These are phyloP conservation scores for Aspergillus phoenicis DNA, from an alignment of 2,329 filamentous ascomycete species.

Conservation along the genomic window DNA sequence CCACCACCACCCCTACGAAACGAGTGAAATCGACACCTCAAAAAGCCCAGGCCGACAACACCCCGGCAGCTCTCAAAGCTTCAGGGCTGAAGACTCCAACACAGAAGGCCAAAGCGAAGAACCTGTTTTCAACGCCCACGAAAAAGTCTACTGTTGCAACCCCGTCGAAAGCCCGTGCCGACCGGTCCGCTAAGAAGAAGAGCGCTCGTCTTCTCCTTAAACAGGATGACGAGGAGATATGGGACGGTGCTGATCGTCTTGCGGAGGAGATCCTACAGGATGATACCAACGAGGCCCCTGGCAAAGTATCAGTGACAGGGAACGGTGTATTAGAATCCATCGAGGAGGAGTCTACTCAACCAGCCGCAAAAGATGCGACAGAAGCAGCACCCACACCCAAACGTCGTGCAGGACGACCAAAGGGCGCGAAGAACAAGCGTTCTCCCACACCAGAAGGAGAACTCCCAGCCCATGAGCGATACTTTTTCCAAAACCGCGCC, in stretches of 20 bases:
- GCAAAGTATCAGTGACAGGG: slow-evolving; percentile 25
- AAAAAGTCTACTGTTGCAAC: slow-evolving; percentile 47
- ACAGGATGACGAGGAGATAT: slow-evolving; percentile 65
- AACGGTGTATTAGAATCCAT: slow-evolving; percentile 33
- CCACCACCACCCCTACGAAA: slow-evolving; percentile 30
- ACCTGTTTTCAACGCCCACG: slow-evolving; percentile 46
- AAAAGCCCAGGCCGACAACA: slow-evolving; percentile 29
- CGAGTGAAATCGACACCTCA: slow-evolving; percentile 35
- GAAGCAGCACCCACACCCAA: slow-evolving; percentile 52
- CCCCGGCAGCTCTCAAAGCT: slow-evolving; percentile 35
- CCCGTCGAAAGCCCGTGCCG: slow-evolving; percentile 67
- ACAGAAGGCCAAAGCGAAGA: slow-evolving; percentile 39
- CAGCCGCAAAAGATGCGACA: slow-evolving; percentile 46
- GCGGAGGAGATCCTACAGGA: slow-evolving; percentile 67
- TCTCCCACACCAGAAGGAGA: slow-evolving; percentile 80
- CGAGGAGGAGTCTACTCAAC: slow-evolving; percentile 37
- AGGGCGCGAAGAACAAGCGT: slow-evolving; percentile 60
- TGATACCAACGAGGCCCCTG: slow-evolving; percentile 34
- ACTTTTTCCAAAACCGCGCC: slow-evolving; percentile 88
- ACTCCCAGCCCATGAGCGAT: slow-evolving; percentile 84
- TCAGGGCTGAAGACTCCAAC: slow-evolving; percentile 42
- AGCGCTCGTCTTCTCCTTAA: slow-evolving; percentile 77
- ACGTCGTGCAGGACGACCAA: slow-evolving; percentile 59
- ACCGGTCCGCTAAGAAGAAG: slow-evolving; percentile 84
- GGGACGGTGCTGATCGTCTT: slow-evolving; percentile 68